Conservation (phyloP, 2,329 filamentous ascomycete species). For the Alternaria longipes region DNA sequence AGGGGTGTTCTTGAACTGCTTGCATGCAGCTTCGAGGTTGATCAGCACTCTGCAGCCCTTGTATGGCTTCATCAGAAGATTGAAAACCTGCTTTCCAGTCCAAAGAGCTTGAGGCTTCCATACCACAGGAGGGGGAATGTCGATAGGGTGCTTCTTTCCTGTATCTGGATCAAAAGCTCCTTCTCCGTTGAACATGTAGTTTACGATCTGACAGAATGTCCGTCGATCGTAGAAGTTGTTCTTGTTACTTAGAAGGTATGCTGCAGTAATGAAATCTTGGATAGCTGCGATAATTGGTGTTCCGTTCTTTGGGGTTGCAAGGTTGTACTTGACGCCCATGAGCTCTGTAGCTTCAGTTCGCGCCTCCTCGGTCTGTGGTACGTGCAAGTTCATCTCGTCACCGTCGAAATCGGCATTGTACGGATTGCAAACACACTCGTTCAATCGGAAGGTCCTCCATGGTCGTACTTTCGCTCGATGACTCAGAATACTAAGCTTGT, state of each 20-base stretch:
- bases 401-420: constrained; percentile 99
- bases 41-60: constrained; percentile 81
- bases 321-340: constrained; percentile 97
- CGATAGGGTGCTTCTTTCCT: constrained; percentile 68
- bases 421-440: constrained; percentile 97
- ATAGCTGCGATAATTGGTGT: constrained; percentile 99
- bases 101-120: constrained; percentile 86
- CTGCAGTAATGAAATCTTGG: constrained; percentile 97
- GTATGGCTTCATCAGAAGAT: constrained; percentile 88
- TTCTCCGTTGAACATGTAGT: constrained; percentile 89
- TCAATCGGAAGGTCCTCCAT: constrained; percentile 94
- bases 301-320: constrained; percentile 95
- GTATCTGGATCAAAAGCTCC: constrained; percentile 58
- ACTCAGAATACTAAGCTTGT: constrained; percentile 98
- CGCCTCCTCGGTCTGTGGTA: constrained; percentile 97
- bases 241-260: constrained; percentile 89
- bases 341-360: constrained; percentile 92
- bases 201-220: constrained; percentile 87
- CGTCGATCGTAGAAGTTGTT: constrained; percentile 91
- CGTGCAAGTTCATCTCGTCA: constrained; percentile 98
- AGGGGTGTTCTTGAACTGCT: constrained; percentile 74
- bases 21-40: constrained; percentile 92
- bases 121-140: constrained; percentile 86
- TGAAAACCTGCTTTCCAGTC: constrained; percentile 98
- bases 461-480: constrained; percentile 93